Conservation (phyloP, 176 grass and related monocot species). For the Carex littledalei region DNA sequence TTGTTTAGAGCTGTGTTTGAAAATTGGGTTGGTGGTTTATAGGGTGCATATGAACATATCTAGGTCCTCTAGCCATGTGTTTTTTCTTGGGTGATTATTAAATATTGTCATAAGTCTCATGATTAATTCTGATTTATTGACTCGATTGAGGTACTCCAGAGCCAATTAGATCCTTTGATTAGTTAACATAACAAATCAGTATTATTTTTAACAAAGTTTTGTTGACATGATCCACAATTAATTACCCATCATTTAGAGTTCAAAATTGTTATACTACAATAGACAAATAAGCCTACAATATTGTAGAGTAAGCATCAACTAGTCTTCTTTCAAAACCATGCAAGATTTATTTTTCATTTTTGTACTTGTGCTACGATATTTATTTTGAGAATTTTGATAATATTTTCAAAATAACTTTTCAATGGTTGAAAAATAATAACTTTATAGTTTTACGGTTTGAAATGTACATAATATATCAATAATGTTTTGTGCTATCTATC, state of each 20-base stretch:
- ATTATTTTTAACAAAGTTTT: not conserved
- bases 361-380: not conserved
- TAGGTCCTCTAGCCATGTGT: slow-evolving; percentile 17
- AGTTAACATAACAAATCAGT: not conserved
- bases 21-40: not conserved
- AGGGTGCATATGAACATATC: not conserved
- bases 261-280: no score
- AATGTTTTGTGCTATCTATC: not conserved
- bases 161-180: not conserved
- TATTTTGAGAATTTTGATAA: not conserved
- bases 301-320: no score
- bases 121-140: not conserved
- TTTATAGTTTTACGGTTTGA: not conserved
- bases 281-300: no score
- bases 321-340: not conserved
- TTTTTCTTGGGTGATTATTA: not conserved
- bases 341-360: not conserved
- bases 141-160: not conserved
- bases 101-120: not conserved
- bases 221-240: no score
- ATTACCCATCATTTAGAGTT: no score
- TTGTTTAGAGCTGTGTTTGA: not conserved
- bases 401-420: not conserved
- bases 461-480: not conserved
- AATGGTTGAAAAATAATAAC: not conserved